Evolutionary conservation across 805 yeast species (phyloP).

Genomic region (Wickerhamomyces hampshirensis): DNA sequence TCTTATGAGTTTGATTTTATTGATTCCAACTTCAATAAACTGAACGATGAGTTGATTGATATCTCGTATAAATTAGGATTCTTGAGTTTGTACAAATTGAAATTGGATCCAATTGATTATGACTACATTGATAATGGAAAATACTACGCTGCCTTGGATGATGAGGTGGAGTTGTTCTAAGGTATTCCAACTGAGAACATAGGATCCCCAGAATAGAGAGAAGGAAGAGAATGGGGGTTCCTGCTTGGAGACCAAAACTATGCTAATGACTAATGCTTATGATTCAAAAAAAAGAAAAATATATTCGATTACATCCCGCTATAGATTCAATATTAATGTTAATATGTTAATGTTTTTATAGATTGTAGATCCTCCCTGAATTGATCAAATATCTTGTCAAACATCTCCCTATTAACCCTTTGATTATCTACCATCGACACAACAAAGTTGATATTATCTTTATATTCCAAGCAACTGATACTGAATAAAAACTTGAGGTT

Average conservation of each 20-base stretch:
- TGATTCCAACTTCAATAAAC: conserved; percentile 5
- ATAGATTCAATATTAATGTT: too few relatives aligned
- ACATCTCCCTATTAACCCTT: background rate
- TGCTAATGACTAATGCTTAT: too few relatives aligned
- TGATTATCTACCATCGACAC: background rate
- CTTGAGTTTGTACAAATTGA: conserved; percentile 29
- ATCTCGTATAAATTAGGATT: conserved; percentile 9
- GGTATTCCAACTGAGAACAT: background rate
- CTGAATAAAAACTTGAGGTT: background rate
- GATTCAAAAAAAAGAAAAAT: too few relatives aligned
- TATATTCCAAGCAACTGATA: background rate
- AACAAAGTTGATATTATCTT: background rate
- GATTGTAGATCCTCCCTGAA: background rate
- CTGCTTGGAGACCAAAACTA: too few relatives aligned
- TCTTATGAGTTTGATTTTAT: conserved; percentile 22
- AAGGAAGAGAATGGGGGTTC: too few relatives aligned
- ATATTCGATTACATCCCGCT: too few relatives aligned
- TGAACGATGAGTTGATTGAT: conserved; percentile 13
- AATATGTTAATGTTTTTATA: too few relatives aligned
- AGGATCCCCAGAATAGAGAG: too few relatives aligned
- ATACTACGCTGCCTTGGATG: conserved; percentile 12
- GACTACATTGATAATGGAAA: conserved; percentile 24
- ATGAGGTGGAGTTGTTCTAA: background rate
- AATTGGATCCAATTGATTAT: conserved; percentile 28
- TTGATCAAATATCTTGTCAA: background rate